phyloP scores from a whole-genome alignment of 768 basidiomycete species.

The Termitomyces sp. region DNA sequence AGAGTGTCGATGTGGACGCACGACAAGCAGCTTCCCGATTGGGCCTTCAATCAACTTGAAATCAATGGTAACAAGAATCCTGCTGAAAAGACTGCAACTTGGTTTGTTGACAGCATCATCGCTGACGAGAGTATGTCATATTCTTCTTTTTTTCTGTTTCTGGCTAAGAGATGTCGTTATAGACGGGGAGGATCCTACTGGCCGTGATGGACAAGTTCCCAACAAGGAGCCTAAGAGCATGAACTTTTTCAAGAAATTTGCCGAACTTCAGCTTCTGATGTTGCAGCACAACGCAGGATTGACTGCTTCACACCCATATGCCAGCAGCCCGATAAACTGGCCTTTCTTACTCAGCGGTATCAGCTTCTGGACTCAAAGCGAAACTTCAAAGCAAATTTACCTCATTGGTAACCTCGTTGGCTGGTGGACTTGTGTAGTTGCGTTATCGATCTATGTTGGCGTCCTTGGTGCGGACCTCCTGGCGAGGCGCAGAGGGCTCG shows the following conservation, averaged over 20 bases:
- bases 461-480: constrained; percentile 87
- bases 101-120: constrained; percentile 86
- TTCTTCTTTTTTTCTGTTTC: neutral
- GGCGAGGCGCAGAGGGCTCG: constrained; percentile 77
- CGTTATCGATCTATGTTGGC: constrained; percentile 84
- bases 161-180: constrained; percentile 8
- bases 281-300: constrained; percentile 98
- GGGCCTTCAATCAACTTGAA: constrained; percentile 97
- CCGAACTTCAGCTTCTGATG: constrained; percentile 91
- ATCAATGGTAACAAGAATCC: constrained; percentile 96
- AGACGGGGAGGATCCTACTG: constrained; percentile 52
- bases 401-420: constrained; percentile 90
- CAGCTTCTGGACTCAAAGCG: constrained; percentile 95
- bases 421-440: constrained; percentile 92
- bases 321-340: constrained; percentile 95
- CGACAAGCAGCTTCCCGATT: constrained; percentile 78
- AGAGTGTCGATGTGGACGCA: constrained; percentile 96
- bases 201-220: constrained; percentile 45
- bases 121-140: constrained; percentile 57
- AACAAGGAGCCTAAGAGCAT: constrained; percentile 71
- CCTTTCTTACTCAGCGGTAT: constrained; percentile 95
- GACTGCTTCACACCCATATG: constrained; percentile 96
- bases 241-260: constrained; percentile 94
- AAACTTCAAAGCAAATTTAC: constrained; percentile 88
- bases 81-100: constrained; percentile 73